phyloP scores from a whole-genome alignment of 352 stramenopile species.

The Phytophthora meadii region DNA sequence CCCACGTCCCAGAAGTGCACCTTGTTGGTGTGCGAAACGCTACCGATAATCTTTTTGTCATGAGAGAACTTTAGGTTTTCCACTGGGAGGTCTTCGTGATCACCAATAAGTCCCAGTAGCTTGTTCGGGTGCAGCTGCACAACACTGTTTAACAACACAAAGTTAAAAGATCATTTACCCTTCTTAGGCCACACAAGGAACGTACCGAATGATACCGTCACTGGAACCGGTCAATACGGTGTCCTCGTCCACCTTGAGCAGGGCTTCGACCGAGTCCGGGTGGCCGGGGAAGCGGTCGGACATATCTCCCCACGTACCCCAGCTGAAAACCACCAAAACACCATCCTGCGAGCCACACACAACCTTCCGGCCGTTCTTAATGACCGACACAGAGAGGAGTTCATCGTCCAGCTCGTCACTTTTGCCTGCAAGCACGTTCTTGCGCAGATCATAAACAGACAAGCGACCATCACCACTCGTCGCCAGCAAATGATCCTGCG shows the following conservation, averaged over 20 bases:
- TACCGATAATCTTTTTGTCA: constrained; percentile 92
- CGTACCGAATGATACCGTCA: constrained; percentile 94
- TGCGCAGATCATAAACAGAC: constrained; percentile 92
- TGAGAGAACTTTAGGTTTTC: constrained; percentile 91
- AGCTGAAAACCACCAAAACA: constrained; percentile 95
- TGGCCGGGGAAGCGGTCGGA: constrained; percentile 96
- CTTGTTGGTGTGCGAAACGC: constrained; percentile 94
- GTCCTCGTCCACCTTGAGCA: constrained; percentile 97
- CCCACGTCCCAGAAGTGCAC: constrained; percentile 96
- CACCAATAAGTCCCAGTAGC: constrained; percentile 95
- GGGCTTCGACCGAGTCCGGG: constrained; percentile 93
- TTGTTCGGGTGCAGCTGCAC: constrained; percentile 97
- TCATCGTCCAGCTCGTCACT: constrained; percentile 89
- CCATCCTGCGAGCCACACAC: constrained; percentile 95
- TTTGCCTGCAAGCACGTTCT: constrained; percentile 80
- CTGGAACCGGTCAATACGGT: constrained; percentile 96
- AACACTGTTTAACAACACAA: constrained; percentile 56
- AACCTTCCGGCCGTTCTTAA: constrained; percentile 94
- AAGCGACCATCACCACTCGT: constrained; percentile 92
- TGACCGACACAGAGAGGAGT: constrained; percentile 72
- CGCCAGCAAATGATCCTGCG: constrained; percentile 89
- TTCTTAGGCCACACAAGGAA: constrained; percentile 6
- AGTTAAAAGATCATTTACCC: constrained; percentile 4
- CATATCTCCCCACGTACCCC: constrained; percentile 96
- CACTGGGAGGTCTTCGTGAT: constrained; percentile 96